A percentile compares a stretch with the other conserved stretches of the same genome.
Evolutionary conservation across 2,329 filamentous ascomycete species (phyloP).

Genomic region (Alternaria longipes): DNA sequence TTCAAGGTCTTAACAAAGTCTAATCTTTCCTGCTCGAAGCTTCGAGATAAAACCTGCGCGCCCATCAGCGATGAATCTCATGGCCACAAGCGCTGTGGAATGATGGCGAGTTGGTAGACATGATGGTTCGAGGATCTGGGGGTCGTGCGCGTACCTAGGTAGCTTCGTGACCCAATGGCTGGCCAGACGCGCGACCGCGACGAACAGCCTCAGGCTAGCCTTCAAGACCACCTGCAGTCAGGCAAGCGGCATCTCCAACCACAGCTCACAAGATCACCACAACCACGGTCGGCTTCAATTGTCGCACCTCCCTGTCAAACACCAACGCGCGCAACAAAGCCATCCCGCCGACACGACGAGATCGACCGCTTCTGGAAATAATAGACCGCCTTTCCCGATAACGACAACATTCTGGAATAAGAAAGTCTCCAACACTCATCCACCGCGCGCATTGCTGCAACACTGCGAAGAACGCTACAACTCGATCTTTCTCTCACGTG

Average conservation of each 20-base stretch:
- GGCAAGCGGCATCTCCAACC: neutral
- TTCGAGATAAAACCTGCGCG: neutral
- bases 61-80: neutral
- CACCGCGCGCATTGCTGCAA: neutral
- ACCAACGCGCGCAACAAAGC: neutral
- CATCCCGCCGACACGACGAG: neutral
- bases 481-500: neutral
- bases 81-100: neutral
- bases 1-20: neutral
- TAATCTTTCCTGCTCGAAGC: neutral
- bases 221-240: constrained; percentile 7
- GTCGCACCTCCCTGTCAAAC: neutral
- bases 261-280: neutral
- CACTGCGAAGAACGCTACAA: neutral
- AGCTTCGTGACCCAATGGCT: constrained; percentile 27
- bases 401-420: neutral
- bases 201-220: constrained; percentile 16
- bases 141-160: neutral
- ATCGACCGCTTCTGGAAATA: neutral
- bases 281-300: too few species aligned
- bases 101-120: neutral
- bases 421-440: neutral
- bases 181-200: constrained; percentile 23
- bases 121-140: neutral
- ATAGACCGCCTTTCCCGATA: constrained; percentile 15